Conservation (phyloP, 225 moss, liverwort and hornwort genomes). For the Takakia lepidozioides region DNA sequence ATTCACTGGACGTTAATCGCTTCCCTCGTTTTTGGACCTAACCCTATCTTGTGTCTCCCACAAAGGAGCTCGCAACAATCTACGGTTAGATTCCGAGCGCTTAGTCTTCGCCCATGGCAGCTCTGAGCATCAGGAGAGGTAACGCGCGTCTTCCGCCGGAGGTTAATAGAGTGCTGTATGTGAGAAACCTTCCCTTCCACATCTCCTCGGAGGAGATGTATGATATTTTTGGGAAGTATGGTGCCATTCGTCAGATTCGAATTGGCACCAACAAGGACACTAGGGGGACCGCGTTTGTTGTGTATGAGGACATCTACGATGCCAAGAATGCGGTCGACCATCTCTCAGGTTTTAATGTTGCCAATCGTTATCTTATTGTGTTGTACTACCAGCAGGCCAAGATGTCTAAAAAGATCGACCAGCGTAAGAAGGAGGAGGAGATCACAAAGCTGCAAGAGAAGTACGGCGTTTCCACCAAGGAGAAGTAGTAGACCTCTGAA, state of each 20-base stretch:
- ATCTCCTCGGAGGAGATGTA: slow-evolving; percentile 56
- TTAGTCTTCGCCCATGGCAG: no score
- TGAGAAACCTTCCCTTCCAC: slow-evolving; percentile 45
- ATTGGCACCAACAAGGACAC: slow-evolving; percentile 52
- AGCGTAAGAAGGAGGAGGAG: slow-evolving; percentile 56
- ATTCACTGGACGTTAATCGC: no score
- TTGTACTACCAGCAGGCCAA: slow-evolving; percentile 54
- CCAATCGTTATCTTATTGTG: slow-evolving; percentile 48
- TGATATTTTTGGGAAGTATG: slow-evolving; percentile 57
- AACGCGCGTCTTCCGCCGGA: slow-evolving; percentile 48
- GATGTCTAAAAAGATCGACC: slow-evolving; percentile 54
- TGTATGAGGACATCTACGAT: slow-evolving; percentile 49
- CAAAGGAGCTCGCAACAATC: no score
- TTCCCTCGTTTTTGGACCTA: no score
- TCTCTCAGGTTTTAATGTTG: slow-evolving; percentile 45
- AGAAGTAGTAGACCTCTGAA: no score
- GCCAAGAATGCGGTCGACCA: slow-evolving; percentile 56
- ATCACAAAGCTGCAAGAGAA: slow-evolving; percentile 51
- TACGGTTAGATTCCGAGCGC: no score
- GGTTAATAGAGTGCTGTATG: slow-evolving; percentile 42
- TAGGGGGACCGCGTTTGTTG: slow-evolving; percentile 45
- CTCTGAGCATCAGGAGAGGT: slow-evolving; percentile 44
- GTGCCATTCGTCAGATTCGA: slow-evolving; percentile 45
- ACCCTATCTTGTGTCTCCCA: no score
- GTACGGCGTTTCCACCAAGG: slow-evolving; percentile 39